Conservation (phyloP, 139 green algal species). For the Nannochloris sp. region DNA sequence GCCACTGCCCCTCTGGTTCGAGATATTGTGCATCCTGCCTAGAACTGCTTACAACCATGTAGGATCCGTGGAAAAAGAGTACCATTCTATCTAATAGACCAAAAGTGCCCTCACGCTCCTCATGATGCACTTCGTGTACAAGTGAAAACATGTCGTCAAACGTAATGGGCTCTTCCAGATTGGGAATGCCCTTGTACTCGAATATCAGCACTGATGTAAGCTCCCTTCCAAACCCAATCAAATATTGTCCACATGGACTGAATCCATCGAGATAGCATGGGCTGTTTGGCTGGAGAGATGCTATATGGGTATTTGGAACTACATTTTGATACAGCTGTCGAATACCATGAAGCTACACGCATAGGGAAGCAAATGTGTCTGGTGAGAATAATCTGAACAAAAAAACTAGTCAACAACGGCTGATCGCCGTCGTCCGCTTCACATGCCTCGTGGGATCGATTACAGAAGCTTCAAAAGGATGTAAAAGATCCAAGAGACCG, state of each 20-base stretch:
- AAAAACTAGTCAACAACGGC: too few species aligned
- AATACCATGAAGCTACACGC: slow-evolving; percentile 12
- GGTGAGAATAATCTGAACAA: too few species aligned
- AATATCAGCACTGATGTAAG: slow-evolving; percentile 15
- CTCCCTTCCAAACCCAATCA: slow-evolving; percentile 15
- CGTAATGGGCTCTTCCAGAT: not conserved
- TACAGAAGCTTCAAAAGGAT: too few species aligned
- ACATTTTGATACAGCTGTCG: slow-evolving; percentile 23
- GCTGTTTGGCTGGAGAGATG: slow-evolving; percentile 1
- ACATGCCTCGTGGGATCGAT: too few species aligned
- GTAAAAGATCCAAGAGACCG: too few species aligned
- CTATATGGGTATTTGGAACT: slow-evolving; percentile 13
- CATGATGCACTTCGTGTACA: slow-evolving; percentile 3
- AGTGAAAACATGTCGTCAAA: slow-evolving; percentile 19
- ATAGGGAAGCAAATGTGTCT: too few species aligned
- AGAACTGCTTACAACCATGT: not conserved
- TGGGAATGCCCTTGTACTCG: slow-evolving; percentile 12
- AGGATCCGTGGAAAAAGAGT: not conserved
- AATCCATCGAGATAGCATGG: slow-evolving; percentile 1
- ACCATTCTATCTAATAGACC: slow-evolving; percentile 11
- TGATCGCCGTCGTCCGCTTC: too few species aligned
- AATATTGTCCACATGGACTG: slow-evolving; percentile 19
- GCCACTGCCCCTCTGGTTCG: not conserved
- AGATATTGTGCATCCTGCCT: slow-evolving; percentile 1
- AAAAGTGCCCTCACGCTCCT: slow-evolving; percentile 3